Evolutionary conservation across 2,329 filamentous ascomycete species (phyloP), one percentile per base, ranked within the genome.

Genomic region (Bretziella fagacearum): DNA sequence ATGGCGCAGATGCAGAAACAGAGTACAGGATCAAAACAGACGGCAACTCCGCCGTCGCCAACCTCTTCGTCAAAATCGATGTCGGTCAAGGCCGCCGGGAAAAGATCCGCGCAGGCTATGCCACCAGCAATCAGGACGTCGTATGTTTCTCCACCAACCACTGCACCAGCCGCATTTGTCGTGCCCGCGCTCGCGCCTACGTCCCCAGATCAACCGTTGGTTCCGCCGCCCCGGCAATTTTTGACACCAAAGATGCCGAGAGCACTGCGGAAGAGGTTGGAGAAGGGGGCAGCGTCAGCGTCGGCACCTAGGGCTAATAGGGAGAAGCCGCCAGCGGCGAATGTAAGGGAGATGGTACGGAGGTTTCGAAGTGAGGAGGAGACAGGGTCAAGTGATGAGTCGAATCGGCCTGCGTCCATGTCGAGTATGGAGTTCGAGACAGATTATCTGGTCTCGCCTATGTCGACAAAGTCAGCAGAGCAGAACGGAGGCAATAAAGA

Each of bases 341-440:
- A 48, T 43, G 37, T 48, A 3, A 27, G 39, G 8, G 46, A 43
- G 18, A 33, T 42, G 32, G 46, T 43, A 3, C 17, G 27, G 6
- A 20, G 46, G 10, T 43, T 48, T 17, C 11, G 46, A 20, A 37
- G 29, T 6, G 25, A 26, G n/a, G 40, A 40, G 22, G 40, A 40
- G 22, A 27, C 46, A 10, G 29, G 23, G 6, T 41, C 35, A 6
- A 48, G 39, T 22, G 37, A 43, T 8, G 46, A 37, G 18, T 48
- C 46, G 30, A 30, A 15, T 2, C n/a, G 46, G 13, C 46, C 46
- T 6, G 39, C 20, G 10, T 36, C 29, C 6, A 37, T 48, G 46
- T 48, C 46, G 6, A 48, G 46, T 44, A 29, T 35, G 17, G 46
- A 48, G 22, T 29, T 30, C 8, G 26, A 27, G 15, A 27, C 13